Evolutionary conservation across 257 asterid genomes (phyloP).

Genomic region (Jaltomata sinuosa): DNA sequence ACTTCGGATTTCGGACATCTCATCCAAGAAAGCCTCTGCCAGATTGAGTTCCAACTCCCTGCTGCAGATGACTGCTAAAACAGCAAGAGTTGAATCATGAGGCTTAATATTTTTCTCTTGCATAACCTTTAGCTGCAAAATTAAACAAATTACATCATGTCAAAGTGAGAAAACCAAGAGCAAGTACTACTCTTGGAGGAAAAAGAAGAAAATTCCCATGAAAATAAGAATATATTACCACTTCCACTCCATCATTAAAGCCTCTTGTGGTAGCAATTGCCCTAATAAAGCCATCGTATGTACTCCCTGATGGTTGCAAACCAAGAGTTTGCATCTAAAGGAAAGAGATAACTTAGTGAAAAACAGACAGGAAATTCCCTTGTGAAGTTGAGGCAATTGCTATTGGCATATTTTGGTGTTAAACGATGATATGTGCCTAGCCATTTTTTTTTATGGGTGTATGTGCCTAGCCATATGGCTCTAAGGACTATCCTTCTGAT

Average conservation of each 20-base stretch:
- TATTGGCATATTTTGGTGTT: neutral
- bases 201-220: neutral
- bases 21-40: slow-evolving; percentile 59
- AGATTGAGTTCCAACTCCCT: slow-evolving; percentile 56
- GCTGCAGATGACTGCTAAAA: slow-evolving; percentile 68
- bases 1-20: slow-evolving; percentile 28
- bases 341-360: slow-evolving; percentile 10
- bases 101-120: slow-evolving; percentile 60
- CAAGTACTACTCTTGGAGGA: neutral
- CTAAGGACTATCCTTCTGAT: neutral
- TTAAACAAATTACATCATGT: neutral
- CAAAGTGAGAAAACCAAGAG: slow-evolving; percentile 8
- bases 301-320: slow-evolving; percentile 49
- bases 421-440: neutral
- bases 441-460: no score
- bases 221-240: slow-evolving; percentile 34
- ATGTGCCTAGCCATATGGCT: neutral
- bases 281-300: slow-evolving; percentile 59
- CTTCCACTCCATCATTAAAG: slow-evolving; percentile 52
- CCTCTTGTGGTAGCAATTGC: slow-evolving; percentile 47
- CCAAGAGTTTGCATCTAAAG: slow-evolving; percentile 81
- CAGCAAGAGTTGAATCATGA: slow-evolving; percentile 63
- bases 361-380: neutral
- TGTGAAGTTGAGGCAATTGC: neutral
- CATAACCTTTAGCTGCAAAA: slow-evolving; percentile 72